Base-by-base conservation (phyloP, 805 yeast genomes). In the Kurtzmaniella cleridarum region DNA sequence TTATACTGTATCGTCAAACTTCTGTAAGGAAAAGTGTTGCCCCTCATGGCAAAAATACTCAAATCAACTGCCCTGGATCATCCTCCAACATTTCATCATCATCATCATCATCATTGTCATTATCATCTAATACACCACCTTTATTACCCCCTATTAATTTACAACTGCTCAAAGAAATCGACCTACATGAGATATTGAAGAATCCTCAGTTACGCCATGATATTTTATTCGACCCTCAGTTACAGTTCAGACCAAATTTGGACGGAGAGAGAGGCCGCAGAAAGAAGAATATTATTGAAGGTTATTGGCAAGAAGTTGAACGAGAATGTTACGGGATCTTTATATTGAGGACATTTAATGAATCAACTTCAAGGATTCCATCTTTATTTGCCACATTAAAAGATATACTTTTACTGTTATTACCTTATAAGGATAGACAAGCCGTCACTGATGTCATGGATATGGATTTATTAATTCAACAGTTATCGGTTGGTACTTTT, bases 171-270 rank as follows among this genome's bases (percentile, higher is more conserved):
- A 79, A 82, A 49, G 96, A 88, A 57, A 84, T 90, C 42, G 97
- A 90, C 53, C 63, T 90, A 34, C 84, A 84, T 45, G 95, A 88
- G 55, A 90, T 91, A 38, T 71, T 90, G 49, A 86, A 85, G 55
- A 90, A 90, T 61, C 96, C 96, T 3, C 96, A 88, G 58, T 68
- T 90, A 41, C 76, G 98, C 46, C 98, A 90, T 60, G 98, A 91
- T 58, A 86, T 91, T 39, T 71, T 88, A 11, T 90, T 90, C 56
- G 96, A 90, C 64, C 95, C 96, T 13, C 86, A 85, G 54, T 69
- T 90, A 42, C 96, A 89, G 65, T 87, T 90, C 60, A 76, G 97
- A 57, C 95, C 95, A 23, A 86, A 87, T 54, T 66, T 89, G 48
- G 96, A 86, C 57, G 95, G 95, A 37, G 97, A 90, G 62, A 69